Percentiles rank a stretch among this genome's conserved stretches.
These are phyloP conservation scores for Hemileccinum impolitum DNA, from an alignment of 768 basidiomycete genomes.

Conservation along the genomic window DNA sequence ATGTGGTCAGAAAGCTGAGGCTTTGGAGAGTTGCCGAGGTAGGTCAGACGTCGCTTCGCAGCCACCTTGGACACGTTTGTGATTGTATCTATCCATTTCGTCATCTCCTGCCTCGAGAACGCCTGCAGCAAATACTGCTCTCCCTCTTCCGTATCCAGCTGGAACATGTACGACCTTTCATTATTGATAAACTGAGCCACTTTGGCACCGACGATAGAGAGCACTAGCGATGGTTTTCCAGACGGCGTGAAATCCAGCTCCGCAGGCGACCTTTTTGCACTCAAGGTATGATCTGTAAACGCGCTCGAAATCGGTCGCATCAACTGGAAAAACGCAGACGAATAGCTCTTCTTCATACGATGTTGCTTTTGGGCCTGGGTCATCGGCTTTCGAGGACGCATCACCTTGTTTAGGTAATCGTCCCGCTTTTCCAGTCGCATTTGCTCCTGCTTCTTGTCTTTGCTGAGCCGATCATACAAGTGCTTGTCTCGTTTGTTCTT, in stretches of 20 bases:
- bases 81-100: conserved; percentile 75
- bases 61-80: conserved; percentile 66
- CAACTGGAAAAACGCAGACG: conserved; percentile 73
- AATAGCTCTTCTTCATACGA: conserved; percentile 87
- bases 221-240: conserved; percentile 72
- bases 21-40: conserved; percentile 73
- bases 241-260: conserved; percentile 73
- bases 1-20: conserved; percentile 73
- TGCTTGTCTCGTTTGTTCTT: conserved; percentile 77
- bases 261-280: conserved; percentile 55
- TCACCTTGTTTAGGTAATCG: conserved; percentile 70
- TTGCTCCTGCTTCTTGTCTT: conserved; percentile 77
- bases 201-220: conserved; percentile 70
- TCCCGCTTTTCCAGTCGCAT: conserved; percentile 68
- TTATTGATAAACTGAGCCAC: conserved; percentile 73
- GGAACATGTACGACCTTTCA: conserved; percentile 79
- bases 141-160: conserved; percentile 83
- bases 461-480: conserved; percentile 63
- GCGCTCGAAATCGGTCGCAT: conserved; percentile 90
- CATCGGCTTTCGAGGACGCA: conserved; percentile 54
- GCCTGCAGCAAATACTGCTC: conserved; percentile 81
- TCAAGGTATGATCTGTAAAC: conserved; percentile 59
- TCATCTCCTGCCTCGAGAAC: conserved; percentile 64
- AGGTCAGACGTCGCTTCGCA: conserved; percentile 76
- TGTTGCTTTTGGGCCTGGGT: conserved; percentile 65